Percentiles rank a stretch among this genome's conserved stretches.
These are phyloP conservation scores for Calamus simplicifolius DNA, from an alignment of 176 grass and related monocot species.

Conservation along the genomic window DNA sequence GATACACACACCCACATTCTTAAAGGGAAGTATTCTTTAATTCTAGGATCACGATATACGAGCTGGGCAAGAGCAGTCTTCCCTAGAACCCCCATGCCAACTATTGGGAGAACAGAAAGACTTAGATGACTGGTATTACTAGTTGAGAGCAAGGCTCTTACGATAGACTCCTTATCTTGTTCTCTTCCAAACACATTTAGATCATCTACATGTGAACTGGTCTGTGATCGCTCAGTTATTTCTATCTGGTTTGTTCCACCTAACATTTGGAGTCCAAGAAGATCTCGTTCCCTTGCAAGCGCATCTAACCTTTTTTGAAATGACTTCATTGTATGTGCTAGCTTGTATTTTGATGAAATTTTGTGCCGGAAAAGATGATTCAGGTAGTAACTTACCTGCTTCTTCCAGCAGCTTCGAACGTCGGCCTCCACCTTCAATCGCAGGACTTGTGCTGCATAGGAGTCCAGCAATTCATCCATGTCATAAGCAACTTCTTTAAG, in stretches of 20 bases:
- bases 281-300: conserved; percentile 45
- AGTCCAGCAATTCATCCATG: conserved; percentile 67
- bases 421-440: conserved; percentile 27
- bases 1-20: conserved; percentile 70
- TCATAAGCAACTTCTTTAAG: conserved; percentile 53
- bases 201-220: conserved; percentile 54
- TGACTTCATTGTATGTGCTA: conserved; percentile 33
- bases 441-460: conserved; percentile 32
- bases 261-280: conserved; percentile 35
- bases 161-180: conserved; percentile 50
- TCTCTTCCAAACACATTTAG: conserved; percentile 56
- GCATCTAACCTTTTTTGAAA: conserved; percentile 40
- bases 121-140: conserved; percentile 4
- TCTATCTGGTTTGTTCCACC: conserved; percentile 14
- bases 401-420: conserved; percentile 23
- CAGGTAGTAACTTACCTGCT: conserved; percentile 36
- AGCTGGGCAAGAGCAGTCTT: conserved; percentile 67
- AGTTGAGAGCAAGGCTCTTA: conserved; percentile 30
- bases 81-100: conserved; percentile 74
- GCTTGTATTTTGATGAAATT: conserved; percentile 31
- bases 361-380: conserved; percentile 29
- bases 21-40: conserved; percentile 54
- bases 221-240: conserved; percentile 35
- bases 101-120: conserved; percentile 48
- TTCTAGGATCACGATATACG: conserved; percentile 56